These are phyloP conservation scores for Populus pruinosa DNA, from an alignment of 345 rosid species.

Conservation along the genomic window DNA sequence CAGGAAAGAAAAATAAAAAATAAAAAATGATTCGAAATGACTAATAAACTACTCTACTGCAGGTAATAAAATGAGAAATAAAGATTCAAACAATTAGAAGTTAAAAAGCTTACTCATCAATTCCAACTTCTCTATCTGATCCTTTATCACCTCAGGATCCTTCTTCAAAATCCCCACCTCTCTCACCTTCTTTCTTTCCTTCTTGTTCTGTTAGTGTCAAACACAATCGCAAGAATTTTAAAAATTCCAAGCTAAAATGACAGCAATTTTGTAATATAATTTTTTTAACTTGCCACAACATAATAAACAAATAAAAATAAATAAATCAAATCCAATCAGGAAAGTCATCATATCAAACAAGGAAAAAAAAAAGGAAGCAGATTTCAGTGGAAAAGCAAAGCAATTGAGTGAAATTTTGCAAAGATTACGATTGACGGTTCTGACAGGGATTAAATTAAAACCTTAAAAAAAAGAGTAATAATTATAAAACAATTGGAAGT, in stretches of 20 bases:
- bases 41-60: neutral
- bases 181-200: slow-evolving; percentile 95
- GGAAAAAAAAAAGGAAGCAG: too few species aligned
- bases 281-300: neutral
- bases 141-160: slow-evolving; percentile 85
- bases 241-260: neutral
- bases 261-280: neutral
- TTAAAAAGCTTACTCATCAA: slow-evolving; percentile 66
- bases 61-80: neutral
- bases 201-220: slow-evolving; percentile 69
- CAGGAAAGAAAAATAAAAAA: neutral
- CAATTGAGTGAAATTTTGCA: neutral
- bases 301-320: neutral
- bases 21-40: neutral
- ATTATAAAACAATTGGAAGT: slow-evolving; percentile 1
- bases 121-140: slow-evolving; percentile 89
- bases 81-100: neutral
- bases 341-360: neutral
- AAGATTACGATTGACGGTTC: neutral
- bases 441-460: neutral
- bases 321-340: neutral
- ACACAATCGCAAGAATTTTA: neutral
- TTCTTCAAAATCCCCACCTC: slow-evolving; percentile 97
- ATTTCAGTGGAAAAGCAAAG: neutral
- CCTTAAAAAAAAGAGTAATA: neutral